Conservation (phyloP, 2,329 filamentous ascomycete genomes). For the Cryphonectria carpinicola region DNA sequence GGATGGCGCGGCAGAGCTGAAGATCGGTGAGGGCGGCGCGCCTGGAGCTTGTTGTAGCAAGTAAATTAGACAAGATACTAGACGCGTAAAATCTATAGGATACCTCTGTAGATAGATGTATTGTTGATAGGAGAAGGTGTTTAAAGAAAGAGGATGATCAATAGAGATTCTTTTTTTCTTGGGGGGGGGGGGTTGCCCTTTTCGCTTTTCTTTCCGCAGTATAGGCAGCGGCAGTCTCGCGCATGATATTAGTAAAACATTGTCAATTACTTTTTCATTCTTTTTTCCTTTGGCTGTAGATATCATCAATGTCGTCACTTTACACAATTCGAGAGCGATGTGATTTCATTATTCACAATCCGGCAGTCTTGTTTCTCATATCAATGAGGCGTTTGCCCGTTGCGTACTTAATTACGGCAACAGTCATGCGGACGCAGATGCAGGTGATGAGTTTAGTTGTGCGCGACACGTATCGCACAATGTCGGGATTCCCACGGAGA, state of each 20-base stretch:
- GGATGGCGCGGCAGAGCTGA: slow-evolving; percentile 22
- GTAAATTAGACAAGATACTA: background rate
- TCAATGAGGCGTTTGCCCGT: background rate
- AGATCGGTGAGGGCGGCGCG: slow-evolving; percentile 26
- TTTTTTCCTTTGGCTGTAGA: background rate
- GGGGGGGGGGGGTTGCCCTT: no score
- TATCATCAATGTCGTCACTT: background rate
- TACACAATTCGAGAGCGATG: background rate
- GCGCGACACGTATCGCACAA: background rate
- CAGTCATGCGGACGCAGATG: background rate
- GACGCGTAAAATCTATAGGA: no score
- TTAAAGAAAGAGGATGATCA: background rate
- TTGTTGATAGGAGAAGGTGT: background rate
- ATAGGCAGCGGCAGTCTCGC: background rate
- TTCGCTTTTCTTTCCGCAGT: background rate
- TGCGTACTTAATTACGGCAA: background rate
- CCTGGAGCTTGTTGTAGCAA: slow-evolving; percentile 7
- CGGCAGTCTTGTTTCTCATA: background rate
- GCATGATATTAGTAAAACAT: background rate
- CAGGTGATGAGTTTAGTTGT: background rate
- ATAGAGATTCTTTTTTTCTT: background rate
- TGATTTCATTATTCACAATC: background rate
- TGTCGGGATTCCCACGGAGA: background rate
- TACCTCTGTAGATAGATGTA: background rate
- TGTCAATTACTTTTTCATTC: background rate